Conservation (phyloP, 163 green algal genomes). For the Chloromonas sp. region DNA sequence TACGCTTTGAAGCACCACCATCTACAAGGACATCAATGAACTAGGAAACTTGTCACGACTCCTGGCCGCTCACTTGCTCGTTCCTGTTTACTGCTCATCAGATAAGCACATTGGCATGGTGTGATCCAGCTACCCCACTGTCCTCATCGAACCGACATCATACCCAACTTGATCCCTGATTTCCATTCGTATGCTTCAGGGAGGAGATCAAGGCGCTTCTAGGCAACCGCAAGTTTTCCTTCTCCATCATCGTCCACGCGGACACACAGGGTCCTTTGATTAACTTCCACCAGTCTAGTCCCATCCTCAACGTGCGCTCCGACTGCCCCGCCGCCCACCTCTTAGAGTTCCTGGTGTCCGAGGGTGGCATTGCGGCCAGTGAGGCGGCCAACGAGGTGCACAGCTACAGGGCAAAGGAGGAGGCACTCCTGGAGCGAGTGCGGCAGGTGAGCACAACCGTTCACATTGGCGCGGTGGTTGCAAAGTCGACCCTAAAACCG, state of each 20-base stretch:
- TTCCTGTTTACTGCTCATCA: too few relatives aligned
- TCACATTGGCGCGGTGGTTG: too few relatives aligned
- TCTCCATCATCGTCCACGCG: slow-evolving; percentile 72
- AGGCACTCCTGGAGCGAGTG: slow-evolving; percentile 50
- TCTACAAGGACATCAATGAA: background rate
- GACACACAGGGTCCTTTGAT: slow-evolving; percentile 63
- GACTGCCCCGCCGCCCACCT: slow-evolving; percentile 70
- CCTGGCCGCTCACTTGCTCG: too few relatives aligned
- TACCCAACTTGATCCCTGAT: too few relatives aligned
- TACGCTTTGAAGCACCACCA: background rate
- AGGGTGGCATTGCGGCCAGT: slow-evolving; percentile 42
- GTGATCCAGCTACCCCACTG: too few relatives aligned
- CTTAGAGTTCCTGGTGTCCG: slow-evolving; percentile 68
- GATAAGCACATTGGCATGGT: too few relatives aligned
- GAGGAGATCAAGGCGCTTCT: slow-evolving; percentile 26
- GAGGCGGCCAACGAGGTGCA: slow-evolving; percentile 51
- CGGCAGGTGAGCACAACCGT: slow-evolving; percentile 20
- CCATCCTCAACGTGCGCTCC: slow-evolving; percentile 55
- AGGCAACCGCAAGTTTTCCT: slow-evolving; percentile 50
- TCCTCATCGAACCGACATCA: too few relatives aligned
- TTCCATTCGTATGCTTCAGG: slow-evolving; percentile 15
- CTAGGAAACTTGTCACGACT: too few relatives aligned
- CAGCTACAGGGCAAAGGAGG: slow-evolving; percentile 41
- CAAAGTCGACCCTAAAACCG: too few relatives aligned
- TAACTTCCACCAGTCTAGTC: slow-evolving; percentile 61